Evolutionary conservation across 331 rosid genomes (phyloP).

Genomic region (Malus hybrid): DNA sequence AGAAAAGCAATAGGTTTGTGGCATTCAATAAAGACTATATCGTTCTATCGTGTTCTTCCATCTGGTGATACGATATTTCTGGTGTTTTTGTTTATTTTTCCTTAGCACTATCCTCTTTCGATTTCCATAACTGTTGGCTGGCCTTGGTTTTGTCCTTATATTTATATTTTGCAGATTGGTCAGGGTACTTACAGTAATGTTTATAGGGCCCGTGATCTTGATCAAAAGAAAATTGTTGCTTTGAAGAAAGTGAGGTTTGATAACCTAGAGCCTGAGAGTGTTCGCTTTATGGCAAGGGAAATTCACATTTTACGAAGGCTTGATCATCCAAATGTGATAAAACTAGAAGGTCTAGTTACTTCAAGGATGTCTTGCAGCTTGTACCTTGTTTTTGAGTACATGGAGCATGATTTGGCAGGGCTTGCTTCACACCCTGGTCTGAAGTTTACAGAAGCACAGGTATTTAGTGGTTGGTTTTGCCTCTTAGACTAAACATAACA

Average conservation of each 20-base stretch:
- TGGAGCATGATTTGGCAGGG: slow-evolving; percentile 87
- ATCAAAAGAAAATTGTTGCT: no score
- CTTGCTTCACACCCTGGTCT: slow-evolving; percentile 88
- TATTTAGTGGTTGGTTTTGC: slow-evolving; percentile 18
- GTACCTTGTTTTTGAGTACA: slow-evolving; percentile 81
- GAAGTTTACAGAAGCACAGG: slow-evolving; percentile 89
- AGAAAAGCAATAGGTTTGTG: not conserved
- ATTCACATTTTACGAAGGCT: slow-evolving; percentile 89
- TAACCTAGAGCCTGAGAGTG: slow-evolving; percentile 80
- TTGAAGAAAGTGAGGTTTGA: no score
- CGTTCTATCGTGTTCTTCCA: not conserved
- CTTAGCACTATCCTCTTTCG: not conserved
- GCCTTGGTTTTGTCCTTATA: not conserved
- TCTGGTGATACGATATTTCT: not conserved
- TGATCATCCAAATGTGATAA: slow-evolving; percentile 83
- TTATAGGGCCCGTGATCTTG: no score
- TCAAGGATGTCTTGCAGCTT: slow-evolving; percentile 90
- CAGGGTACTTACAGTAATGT: slow-evolving; percentile 96
- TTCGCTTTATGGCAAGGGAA: slow-evolving; percentile 95
- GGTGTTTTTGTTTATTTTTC: not conserved
- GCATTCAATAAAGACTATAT: not conserved
- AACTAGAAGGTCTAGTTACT: slow-evolving; percentile 83
- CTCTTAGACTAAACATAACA: not conserved
- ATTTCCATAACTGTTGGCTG: slow-evolving; percentile 11
- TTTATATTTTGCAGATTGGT: slow-evolving; percentile 61